Conservation (phyloP, 202 grass and related monocot species). For the Brachypodium distachyon region DNA sequence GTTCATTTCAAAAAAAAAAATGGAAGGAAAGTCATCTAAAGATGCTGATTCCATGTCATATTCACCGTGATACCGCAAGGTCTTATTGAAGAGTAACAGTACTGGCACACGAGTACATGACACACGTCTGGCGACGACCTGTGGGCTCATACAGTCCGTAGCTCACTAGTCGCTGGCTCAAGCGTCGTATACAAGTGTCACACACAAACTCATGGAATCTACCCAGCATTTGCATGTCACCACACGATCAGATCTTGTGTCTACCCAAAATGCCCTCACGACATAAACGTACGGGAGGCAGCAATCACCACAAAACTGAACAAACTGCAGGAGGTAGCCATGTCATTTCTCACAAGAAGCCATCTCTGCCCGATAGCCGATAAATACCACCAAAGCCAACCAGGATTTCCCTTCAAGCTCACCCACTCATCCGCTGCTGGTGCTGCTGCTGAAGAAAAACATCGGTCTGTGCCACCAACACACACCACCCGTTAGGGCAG, state of each 20-base stretch:
- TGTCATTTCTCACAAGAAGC: constrained; percentile 11
- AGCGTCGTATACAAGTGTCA: neutral
- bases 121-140: neutral
- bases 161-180: neutral
- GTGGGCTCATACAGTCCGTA: neutral
- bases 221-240: neutral
- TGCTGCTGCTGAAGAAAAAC: constrained; percentile 11
- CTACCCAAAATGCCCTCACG: neutral
- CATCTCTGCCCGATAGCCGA: neutral
- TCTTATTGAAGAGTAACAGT: neutral
- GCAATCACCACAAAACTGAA: constrained; percentile 13
- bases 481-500: neutral
- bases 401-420: constrained; percentile 29
- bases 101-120: neutral
- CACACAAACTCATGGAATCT: neutral
- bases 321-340: neutral
- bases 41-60: constrained; percentile 17
- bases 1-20: neutral
- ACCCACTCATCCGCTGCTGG: constrained; percentile 8
- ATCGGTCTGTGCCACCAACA: neutral
- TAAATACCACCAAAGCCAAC: constrained; percentile 10
- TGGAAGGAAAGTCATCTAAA: neutral
- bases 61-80: neutral
- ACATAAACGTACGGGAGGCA: neutral
- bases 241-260: constrained; percentile 11